Evolutionary conservation across 345 rosid genomes (phyloP), one percentile per base, ranked within the genome.

Genomic region (Gossypium arboreum): DNA sequence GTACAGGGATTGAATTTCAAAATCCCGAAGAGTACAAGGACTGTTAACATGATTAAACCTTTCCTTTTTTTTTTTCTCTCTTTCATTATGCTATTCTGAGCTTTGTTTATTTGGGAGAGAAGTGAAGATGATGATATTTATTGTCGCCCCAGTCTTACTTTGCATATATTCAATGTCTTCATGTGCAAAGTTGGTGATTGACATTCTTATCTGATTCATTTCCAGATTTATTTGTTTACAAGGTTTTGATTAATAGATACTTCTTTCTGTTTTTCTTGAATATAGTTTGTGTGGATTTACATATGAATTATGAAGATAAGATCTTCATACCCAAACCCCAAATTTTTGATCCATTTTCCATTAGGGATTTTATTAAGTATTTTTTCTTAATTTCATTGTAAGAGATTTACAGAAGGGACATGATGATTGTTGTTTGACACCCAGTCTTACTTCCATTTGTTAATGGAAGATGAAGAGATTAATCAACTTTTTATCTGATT

Each of bases 121-220:
- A 1, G 68, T 48, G 85, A 78, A 88, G 77, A 76, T 88, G 97
- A 93, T 91, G 97, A 93, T 87, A 63, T 3, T 34, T 61, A 44
- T 76, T 93, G 97, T 93, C 92, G 94, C 98, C 94, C 98, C 96
- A 91, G 98, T 88, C 93, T 91, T 91, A 89, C 68, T 56, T 55
- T 87, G 90, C 90, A 81, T 83, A 66, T 59, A 12, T 67, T 15
- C 29, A 77, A 78, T 88, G 91, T 82, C 70, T 65, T 65, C 70
- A 5, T 65, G 12, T 65, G 70, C 70, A 65, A 86, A 78, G 27
- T 47, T 93, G 96, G 93, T 91, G 98, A 93, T 87, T 81, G 94
- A 91, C 97, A 72, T 73, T 75, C 56, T 39, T 77, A 75, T 84
- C 89, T 84, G 91, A 89, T 89, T 75, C 83, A 58, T 58, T 58